Evolutionary conservation across 768 basidiomycete genomes (phyloP).

Genomic region (Daedaleopsis nitida): DNA sequence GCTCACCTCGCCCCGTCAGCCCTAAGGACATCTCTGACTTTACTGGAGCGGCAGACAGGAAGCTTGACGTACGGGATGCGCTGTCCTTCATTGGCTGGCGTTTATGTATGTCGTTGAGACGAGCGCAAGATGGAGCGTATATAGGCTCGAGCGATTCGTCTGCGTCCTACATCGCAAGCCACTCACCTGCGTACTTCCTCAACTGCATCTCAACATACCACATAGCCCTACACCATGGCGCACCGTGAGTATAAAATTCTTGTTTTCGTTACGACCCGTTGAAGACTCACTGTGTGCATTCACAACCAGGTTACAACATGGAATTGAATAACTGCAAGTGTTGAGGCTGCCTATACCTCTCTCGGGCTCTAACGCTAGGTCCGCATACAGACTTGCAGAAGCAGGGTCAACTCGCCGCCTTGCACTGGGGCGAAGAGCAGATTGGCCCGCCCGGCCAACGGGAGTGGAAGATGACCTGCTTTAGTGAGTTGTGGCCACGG

Average conservation of each 20-base stretch:
- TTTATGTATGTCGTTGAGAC: neutral
- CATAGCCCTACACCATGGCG: neutral
- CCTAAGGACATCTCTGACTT: neutral
- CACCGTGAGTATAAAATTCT: neutral
- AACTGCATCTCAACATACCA: neutral
- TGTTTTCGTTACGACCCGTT: too few relatives aligned
- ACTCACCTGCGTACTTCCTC: neutral
- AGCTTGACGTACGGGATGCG: neutral
- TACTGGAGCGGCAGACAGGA: neutral
- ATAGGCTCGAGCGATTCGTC: neutral
- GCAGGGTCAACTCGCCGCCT: constrained; percentile 28
- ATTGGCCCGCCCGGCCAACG: constrained; percentile 45
- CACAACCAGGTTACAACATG: constrained; percentile 32
- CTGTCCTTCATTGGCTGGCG: neutral
- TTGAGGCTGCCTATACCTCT: neutral
- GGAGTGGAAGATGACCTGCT: constrained; percentile 58
- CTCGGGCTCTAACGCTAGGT: neutral
- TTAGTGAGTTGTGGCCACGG: constrained; percentile 42
- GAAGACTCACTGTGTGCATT: neutral
- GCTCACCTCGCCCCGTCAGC: neutral
- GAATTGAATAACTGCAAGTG: constrained; percentile 50
- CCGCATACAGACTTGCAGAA: constrained; percentile 39
- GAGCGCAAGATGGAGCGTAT: neutral
- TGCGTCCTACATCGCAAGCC: neutral
- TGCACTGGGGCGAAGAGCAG: constrained; percentile 44